Base-by-base conservation (phyloP, 2,329 filamentous ascomycete genomes). In the Ascochyta koolunga region DNA sequence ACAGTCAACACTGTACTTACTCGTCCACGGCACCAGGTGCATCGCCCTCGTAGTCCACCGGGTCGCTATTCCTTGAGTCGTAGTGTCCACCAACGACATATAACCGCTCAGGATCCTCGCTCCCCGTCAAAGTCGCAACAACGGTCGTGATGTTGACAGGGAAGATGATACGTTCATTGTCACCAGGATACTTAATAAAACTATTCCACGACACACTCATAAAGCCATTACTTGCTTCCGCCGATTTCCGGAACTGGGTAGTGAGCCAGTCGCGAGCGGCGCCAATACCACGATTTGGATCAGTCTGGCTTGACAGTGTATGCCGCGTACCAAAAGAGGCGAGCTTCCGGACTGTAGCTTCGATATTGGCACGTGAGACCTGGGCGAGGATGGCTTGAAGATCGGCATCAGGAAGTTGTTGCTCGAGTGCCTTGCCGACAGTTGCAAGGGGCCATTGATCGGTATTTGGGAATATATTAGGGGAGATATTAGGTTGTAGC, bases 1-100 rank as follows among this genome's bases (percentile, higher is more conserved):
- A 19, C 24, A 29, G 16, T n/a, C 4, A 2, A 25, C 19, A 9
- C 18, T 15, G 22, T 9, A 51, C 54, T 41, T 29, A 56, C 62
- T 85, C 81, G 60, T 85, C 82, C 49, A 83, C 79, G 0, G 82
- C 81, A 2, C 82, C 82, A 0, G 82, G 82, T 1, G 81, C 79
- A 59, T 83, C 79, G 39, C 71, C 72, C 24, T 74, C 73, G 56
- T 77, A 82, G 67, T 84, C 76, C 36, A 79, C 68, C 0, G 79
- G 64, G 55, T 84, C 75, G 5, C 78, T 76, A 9, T 77, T 74
- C 9, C 82, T 74, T 36, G 75, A 79, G 54, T 84, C 82, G 65
- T 84, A 84, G 60, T 84, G 82, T 0, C 81, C 82, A 5, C 78
- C 79, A 3, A 81, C 75, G 1, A 84, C 79, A 54, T 83, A 83